Percentiles rank a stretch among this genome's conserved stretches.
Conservation (phyloP, 2,329 filamentous ascomycete genomes). For the Zasmidium angulare region DNA sequence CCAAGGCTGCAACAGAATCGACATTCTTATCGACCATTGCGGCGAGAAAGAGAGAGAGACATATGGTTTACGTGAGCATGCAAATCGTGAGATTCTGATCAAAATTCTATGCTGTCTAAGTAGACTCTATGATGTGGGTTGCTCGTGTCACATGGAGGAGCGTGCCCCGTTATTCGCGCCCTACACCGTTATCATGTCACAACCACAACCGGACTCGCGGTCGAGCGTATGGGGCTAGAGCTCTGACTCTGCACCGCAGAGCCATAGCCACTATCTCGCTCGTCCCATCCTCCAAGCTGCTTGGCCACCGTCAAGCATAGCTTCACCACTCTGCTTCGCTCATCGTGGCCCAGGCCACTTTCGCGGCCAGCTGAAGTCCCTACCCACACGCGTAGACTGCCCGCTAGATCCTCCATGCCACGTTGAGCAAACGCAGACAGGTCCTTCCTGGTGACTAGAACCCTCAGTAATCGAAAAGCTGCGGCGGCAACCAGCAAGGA, state of each 20-base stretch:
- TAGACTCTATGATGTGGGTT: background rate
- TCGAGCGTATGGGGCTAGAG: slow-evolving; percentile 13
- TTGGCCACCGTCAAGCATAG: slow-evolving; percentile 45
- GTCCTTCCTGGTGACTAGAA: slow-evolving; percentile 32
- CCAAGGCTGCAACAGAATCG: background rate
- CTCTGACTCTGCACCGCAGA: slow-evolving; percentile 21
- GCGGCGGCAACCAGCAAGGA: slow-evolving; percentile 50
- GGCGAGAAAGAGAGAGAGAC: too few relatives aligned
- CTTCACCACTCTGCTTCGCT: slow-evolving; percentile 40
- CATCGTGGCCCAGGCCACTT: slow-evolving; percentile 41
- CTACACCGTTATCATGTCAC: background rate
- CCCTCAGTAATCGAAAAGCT: slow-evolving; percentile 42
- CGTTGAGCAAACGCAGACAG: slow-evolving; percentile 34
- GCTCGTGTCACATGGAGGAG: too few relatives aligned
- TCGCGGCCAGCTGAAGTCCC: slow-evolving; percentile 44
- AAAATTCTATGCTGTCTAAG: background rate
- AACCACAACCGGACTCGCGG: slow-evolving; percentile 10
- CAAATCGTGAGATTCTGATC: background rate
- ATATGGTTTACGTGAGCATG: too few relatives aligned
- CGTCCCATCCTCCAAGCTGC: slow-evolving; percentile 39
- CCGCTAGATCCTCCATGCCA: slow-evolving; percentile 46
- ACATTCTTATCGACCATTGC: too few relatives aligned
- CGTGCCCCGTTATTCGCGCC: background rate
- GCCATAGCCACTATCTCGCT: slow-evolving; percentile 30
- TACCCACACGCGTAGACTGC: slow-evolving; percentile 47